Evolutionary conservation across 2,329 filamentous ascomycete species (phyloP).

Genomic region (Hymenoscyphus albidus): DNA sequence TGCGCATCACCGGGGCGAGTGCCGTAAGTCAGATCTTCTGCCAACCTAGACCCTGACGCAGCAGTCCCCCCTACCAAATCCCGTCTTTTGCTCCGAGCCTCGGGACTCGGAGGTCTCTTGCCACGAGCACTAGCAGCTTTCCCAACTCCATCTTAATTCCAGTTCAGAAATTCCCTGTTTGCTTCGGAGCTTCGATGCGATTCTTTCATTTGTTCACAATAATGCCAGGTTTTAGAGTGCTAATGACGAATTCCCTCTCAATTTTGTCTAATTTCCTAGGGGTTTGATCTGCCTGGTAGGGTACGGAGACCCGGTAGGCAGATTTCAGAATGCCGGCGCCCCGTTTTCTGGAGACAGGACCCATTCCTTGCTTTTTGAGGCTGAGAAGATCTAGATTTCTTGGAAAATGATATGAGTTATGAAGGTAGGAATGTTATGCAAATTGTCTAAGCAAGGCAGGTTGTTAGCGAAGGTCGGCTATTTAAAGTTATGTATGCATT

Average conservation of each 20-base stretch:
- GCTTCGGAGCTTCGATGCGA: neutral
- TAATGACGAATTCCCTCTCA: neutral
- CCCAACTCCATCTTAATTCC: neutral
- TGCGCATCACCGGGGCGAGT: neutral
- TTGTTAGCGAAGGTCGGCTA: neutral
- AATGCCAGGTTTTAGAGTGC: neutral
- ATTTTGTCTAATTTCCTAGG: neutral
- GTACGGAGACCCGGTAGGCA: neutral
- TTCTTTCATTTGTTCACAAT: neutral
- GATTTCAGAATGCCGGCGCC: neutral
- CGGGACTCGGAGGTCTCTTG: neutral
- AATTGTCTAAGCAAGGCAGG: neutral
- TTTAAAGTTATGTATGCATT: neutral
- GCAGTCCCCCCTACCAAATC: neutral
- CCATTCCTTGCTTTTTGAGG: neutral
- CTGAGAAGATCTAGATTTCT: neutral
- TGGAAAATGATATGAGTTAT: neutral
- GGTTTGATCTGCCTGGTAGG: neutral
- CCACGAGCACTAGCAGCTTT: neutral
- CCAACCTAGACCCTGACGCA: neutral
- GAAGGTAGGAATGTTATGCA: neutral
- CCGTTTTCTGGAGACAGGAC: neutral
- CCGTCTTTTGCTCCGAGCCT: neutral
- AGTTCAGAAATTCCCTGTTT: neutral
- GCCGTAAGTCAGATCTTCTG: conserved; percentile 1